Evolutionary conservation across 352 stramenopile species (phyloP).

Genomic region (Globisporangium mamillatum): DNA sequence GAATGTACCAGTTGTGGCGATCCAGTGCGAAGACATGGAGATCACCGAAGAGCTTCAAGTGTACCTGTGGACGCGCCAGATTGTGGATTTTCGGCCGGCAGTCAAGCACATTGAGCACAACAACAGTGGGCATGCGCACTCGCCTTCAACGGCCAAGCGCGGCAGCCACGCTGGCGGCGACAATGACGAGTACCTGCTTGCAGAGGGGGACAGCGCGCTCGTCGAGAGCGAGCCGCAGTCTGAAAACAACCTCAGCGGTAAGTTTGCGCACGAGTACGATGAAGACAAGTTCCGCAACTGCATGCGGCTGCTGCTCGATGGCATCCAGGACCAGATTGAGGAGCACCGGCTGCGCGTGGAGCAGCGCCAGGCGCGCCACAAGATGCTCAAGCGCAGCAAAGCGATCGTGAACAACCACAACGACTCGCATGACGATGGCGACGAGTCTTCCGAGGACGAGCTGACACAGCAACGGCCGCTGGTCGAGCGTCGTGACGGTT

Average conservation of each 20-base stretch:
- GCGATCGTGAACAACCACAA: constrained; percentile 15
- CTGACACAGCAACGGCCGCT: constrained; percentile 12
- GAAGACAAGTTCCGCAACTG: constrained; percentile 63
- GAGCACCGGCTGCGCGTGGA: constrained; percentile 56
- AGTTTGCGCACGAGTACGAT: constrained; percentile 40
- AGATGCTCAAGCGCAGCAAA: constrained; percentile 26
- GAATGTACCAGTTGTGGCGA: constrained; percentile 80
- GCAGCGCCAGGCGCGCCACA: constrained; percentile 34
- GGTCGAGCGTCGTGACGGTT: background rate
- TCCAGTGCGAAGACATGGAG: constrained; percentile 80
- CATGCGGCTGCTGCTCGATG: constrained; percentile 68
- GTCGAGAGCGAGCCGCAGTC: constrained; percentile 10
- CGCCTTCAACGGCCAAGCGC: background rate
- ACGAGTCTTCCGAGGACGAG: constrained; percentile 16
- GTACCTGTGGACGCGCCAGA: constrained; percentile 84
- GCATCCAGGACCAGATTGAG: constrained; percentile 83
- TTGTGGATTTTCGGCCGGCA: constrained; percentile 71
- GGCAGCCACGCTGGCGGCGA: constrained; percentile 18
- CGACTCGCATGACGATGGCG: constrained; percentile 5
- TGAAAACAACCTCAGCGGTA: constrained; percentile 16
- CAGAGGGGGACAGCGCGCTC: constrained; percentile 2
- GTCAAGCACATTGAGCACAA: constrained; percentile 21
- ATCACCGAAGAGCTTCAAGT: constrained; percentile 83
- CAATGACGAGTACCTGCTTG: constrained; percentile 8
- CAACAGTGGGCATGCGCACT: background rate